These are phyloP conservation scores for Dipteronia sinensis DNA, from an alignment of 345 rosid species.

Conservation along the genomic window DNA sequence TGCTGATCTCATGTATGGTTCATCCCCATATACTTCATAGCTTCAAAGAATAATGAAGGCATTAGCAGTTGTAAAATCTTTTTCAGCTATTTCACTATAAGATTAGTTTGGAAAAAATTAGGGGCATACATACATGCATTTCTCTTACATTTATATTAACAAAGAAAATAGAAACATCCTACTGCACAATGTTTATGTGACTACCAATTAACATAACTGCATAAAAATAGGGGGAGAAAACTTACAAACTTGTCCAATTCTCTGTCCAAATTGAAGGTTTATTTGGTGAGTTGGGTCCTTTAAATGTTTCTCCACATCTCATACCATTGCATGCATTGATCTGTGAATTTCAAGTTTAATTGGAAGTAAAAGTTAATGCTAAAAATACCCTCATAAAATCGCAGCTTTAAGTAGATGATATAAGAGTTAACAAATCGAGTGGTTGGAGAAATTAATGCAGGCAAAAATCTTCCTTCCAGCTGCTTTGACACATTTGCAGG, in stretches of 20 bases:
- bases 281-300: conserved; percentile 62
- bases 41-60: conserved; percentile 25
- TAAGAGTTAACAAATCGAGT: background rate
- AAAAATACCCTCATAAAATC: background rate
- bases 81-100: background rate
- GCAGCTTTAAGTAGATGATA: background rate
- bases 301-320: conserved; percentile 66
- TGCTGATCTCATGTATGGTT: conserved; percentile 47
- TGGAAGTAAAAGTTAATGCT: background rate
- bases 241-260: conserved; percentile 76
- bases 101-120: background rate
- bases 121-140: background rate
- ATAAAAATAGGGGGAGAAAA: background rate
- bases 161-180: background rate
- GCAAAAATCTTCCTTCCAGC: background rate
- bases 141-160: background rate
- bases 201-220: background rate
- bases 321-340: conserved; percentile 82
- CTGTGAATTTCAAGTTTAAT: conserved; percentile 30
- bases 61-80: background rate
- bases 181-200: background rate
- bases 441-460: background rate
- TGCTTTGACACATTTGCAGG: background rate
- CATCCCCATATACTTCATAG: conserved; percentile 61
- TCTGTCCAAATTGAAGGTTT: conserved; percentile 84